phyloP scores from a whole-genome alignment of 345 rosid genomes.

The Lepidium africanum region DNA sequence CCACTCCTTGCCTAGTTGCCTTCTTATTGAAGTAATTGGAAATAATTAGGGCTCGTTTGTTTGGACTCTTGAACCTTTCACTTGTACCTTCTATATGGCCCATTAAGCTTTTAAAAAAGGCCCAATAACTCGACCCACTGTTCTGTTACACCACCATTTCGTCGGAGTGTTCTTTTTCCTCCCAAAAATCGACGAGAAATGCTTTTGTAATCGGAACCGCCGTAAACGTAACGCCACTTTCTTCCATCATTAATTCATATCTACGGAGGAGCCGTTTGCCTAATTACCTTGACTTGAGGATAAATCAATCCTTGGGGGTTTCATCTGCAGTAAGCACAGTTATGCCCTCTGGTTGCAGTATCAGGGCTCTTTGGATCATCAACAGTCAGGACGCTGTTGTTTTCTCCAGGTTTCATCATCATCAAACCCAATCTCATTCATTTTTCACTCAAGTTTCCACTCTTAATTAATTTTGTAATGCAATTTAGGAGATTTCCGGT shows the following conservation, averaged over 20 bases:
- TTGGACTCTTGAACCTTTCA: background rate
- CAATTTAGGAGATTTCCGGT: slow-evolving; percentile 71
- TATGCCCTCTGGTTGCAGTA: slow-evolving; percentile 67
- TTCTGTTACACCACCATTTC: background rate
- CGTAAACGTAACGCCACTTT: background rate
- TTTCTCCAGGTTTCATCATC: slow-evolving; percentile 56
- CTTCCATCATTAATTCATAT: background rate
- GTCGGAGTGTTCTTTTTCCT: background rate
- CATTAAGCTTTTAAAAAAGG: background rate
- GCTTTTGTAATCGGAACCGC: background rate
- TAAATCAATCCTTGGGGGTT: background rate
- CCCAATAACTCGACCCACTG: background rate
- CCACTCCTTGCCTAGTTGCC: too few species aligned
- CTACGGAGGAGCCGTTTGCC: too few species aligned
- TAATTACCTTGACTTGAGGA: background rate
- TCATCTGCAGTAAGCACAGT: background rate
- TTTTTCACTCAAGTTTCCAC: background rate
- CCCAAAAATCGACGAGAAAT: background rate
- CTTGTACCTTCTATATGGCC: background rate
- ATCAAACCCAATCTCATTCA: background rate
- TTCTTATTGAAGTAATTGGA: too few species aligned
- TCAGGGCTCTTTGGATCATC: slow-evolving; percentile 89
- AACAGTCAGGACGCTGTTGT: slow-evolving; percentile 63
- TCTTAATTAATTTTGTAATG: background rate
- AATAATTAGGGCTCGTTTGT: too few species aligned